Conservation (phyloP, 257 asterid genomes). For the Echites panduratus region DNA sequence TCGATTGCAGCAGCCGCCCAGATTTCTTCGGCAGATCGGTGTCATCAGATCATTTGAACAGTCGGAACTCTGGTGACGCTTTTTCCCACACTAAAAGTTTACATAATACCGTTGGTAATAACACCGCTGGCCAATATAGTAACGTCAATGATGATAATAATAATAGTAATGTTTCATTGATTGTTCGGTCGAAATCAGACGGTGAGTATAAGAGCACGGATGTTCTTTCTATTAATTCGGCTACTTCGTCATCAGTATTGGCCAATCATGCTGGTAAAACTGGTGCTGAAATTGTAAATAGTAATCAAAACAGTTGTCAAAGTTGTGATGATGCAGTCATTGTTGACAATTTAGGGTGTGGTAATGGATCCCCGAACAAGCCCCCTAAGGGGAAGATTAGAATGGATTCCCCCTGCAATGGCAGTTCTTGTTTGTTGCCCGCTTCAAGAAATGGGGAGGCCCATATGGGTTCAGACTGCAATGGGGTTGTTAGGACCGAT, state of each 20-base stretch:
- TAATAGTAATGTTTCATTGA: constrained; percentile 15
- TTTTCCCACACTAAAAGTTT: constrained; percentile 1
- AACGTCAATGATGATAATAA: background rate
- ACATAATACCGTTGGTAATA: background rate
- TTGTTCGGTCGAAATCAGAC: constrained; percentile 52
- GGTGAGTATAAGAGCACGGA: constrained; percentile 32
- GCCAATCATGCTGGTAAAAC: constrained; percentile 19
- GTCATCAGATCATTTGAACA: constrained; percentile 23
- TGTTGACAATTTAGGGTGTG: constrained; percentile 17
- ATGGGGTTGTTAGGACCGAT: constrained; percentile 27
- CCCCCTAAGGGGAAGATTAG: constrained; percentile 37
- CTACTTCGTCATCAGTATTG: constrained; percentile 11
- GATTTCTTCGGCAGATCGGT: constrained; percentile 24
- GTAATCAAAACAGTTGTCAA: constrained; percentile 16
- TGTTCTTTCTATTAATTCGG: constrained; percentile 18
- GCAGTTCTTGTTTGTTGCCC: constrained; percentile 18
- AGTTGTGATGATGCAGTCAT: constrained; percentile 11
- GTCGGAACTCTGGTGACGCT: constrained; percentile 12
- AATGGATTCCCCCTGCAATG: constrained; percentile 18
- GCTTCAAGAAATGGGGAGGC: constrained; percentile 17
- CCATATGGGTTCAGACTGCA: constrained; percentile 14
- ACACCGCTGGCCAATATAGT: background rate
- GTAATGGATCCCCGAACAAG: constrained; percentile 30
- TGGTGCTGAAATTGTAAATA: constrained; percentile 28
- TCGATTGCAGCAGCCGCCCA: constrained; percentile 14